A percentile compares a stretch with the other conserved stretches of the same genome.
phyloP scores from a whole-genome alignment of 2,329 filamentous ascomycete genomes.

The Chalaropsis thielavioides region DNA sequence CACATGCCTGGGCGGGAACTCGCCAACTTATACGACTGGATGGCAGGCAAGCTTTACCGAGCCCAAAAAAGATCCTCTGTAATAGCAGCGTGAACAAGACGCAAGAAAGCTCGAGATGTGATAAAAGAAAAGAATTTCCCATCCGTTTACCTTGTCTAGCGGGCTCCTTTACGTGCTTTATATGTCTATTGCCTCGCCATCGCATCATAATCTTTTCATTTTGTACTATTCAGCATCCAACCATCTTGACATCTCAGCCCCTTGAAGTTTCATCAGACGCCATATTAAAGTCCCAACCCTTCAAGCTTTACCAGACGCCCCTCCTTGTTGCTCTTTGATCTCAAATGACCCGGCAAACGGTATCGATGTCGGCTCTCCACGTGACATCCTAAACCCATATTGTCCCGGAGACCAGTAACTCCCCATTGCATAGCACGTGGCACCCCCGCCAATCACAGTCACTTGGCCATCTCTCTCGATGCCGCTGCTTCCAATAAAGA shows the following conservation, averaged over 20 bases:
- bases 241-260: too few relatives aligned
- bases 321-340: neutral
- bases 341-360: neutral
- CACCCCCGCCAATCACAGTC: slow-evolving; percentile 61
- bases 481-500: slow-evolving; percentile 56
- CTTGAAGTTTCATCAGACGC: too few relatives aligned
- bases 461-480: slow-evolving; percentile 33
- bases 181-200: neutral
- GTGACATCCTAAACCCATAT: slow-evolving; percentile 25
- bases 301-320: too few relatives aligned
- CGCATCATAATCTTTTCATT: neutral
- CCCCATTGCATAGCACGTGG: slow-evolving; percentile 82
- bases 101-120: neutral
- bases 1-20: slow-evolving; percentile 10
- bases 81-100: neutral
- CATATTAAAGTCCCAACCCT: too few relatives aligned
- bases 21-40: slow-evolving; percentile 1
- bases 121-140: neutral
- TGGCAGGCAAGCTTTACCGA: neutral
- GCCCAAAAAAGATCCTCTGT: neutral
- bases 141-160: neutral
- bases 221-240: neutral
- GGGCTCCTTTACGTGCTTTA: neutral
- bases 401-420: slow-evolving; percentile 62
- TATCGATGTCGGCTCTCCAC: neutral